These are phyloP conservation scores for Rhodotorula diobovata DNA, from an alignment of 768 basidiomycete species.

Conservation along the genomic window DNA sequence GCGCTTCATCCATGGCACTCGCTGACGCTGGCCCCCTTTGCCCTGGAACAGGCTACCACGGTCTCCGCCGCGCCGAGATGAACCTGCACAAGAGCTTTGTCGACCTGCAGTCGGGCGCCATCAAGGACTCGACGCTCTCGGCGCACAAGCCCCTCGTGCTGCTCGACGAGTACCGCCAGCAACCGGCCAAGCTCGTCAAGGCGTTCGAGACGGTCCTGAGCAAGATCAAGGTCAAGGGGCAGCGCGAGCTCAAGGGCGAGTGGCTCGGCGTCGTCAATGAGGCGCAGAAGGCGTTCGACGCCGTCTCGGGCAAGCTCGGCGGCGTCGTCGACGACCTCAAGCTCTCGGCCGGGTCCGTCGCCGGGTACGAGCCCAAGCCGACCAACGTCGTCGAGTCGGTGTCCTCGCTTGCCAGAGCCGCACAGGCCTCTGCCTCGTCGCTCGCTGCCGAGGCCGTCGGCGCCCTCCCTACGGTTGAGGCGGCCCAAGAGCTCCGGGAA, in stretches of 20 bases:
- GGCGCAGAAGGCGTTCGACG: slow-evolving; percentile 25
- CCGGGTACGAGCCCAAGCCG: slow-evolving; percentile 23
- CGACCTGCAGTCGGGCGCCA: slow-evolving; percentile 18
- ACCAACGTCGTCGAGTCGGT: slow-evolving; percentile 25
- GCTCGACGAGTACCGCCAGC: slow-evolving; percentile 23
- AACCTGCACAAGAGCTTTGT: slow-evolving; percentile 19
- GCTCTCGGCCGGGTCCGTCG: slow-evolving; percentile 22
- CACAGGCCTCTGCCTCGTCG: slow-evolving; percentile 23
- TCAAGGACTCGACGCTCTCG: slow-evolving; percentile 25
- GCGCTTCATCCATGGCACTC: not conserved
- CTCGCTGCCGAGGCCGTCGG: slow-evolving; percentile 5
- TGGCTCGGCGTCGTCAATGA: slow-evolving; percentile 32
- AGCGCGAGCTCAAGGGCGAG: slow-evolving; percentile 38
- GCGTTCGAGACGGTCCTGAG: slow-evolving; percentile 27
- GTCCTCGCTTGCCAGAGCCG: slow-evolving; percentile 13
- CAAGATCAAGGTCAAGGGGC: slow-evolving; percentile 37
- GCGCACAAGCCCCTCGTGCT: slow-evolving; percentile 10
- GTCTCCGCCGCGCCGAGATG: slow-evolving; percentile 25
- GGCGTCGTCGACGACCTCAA: slow-evolving; percentile 12
- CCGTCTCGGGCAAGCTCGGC: slow-evolving; percentile 24
- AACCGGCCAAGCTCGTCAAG: slow-evolving; percentile 9
- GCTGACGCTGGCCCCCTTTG: not conserved
- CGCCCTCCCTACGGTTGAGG: slow-evolving; percentile 25
- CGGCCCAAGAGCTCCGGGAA: slow-evolving; percentile 1
- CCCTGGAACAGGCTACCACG: slow-evolving; percentile 24